Evolutionary conservation across 1,284 basidiomycete genomes (phyloP), one percentile per base, ranked within the genome.

Genomic region (Pseudozyma flocculosa): DNA sequence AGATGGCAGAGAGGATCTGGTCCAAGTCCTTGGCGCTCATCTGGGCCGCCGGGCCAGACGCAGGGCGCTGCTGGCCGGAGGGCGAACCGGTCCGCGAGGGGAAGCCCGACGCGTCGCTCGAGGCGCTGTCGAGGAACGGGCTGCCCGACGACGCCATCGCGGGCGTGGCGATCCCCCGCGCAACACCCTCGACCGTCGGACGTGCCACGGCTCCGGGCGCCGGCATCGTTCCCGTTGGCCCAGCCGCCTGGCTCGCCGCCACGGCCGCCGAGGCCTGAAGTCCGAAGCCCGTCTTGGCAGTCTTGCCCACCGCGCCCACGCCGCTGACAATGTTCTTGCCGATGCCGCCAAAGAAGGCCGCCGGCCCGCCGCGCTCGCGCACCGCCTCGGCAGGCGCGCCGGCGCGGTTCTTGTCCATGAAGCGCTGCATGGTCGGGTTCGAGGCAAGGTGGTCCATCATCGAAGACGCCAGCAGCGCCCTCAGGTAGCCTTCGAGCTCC

Each of bases 1-100:
- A 76, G n/a, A 76, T 57, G 21, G 73, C 72, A 7, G 73, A 68
- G 13, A 79, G 64, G 8, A 79, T 54, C 54, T 69, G 70, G 55
- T 78, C 73, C 15, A 79, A 56, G 30, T 78, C 73, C 1, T 57
- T 47, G 1, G 67, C 46, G 26, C 63, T 59, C 34, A 73, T 56
- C 22, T 59, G 48, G 10, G 53, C 50, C 3, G 38, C 22, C 2
- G 44, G 24, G 0, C 26, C 26, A 30, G 17, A 17, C 14, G 32
- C 2, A 4, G 7, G 11, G 40, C 40, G 40, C 5, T 18, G 22
- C 14, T 30, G 43, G 19, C 4, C 14, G 0, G 48, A 51, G 13
- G 61, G 58, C 29, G 66, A 55, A 21, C 49, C 57, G 36, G 66
- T 48, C 7, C 62, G 54, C 15, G 62, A 66, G 23, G 48, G 54